Base-by-base conservation (phyloP, 2,329 filamentous ascomycete genomes). In the Beauveria sp. region DNA sequence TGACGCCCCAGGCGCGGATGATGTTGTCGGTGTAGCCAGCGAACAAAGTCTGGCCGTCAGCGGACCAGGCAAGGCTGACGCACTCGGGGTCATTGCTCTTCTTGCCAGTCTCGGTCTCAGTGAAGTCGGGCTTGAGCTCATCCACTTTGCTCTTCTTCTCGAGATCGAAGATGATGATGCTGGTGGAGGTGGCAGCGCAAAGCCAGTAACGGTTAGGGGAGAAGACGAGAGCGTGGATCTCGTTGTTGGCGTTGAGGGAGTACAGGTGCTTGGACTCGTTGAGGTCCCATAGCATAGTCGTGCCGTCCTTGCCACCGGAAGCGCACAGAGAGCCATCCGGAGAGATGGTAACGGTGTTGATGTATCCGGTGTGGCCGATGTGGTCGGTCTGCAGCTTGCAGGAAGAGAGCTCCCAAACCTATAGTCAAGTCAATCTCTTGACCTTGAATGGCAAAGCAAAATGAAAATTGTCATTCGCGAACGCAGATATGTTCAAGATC, bases 121-220 rank as follows among this genome's bases (percentile, higher is more conserved):
- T 85, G 85, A 95, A 97, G 80, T 99, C 95, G 71, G 93, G 93
- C 89, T 96, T 97, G 80, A 99, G 88, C 88, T 98, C 95, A 75
- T 98, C 93, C 76, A 98, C 93, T 90, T 97, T 98, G 89, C 89
- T 96, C 93, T 99, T 99, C 93, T 99, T 99, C 91, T 99, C 95
- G 72, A 99, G 88, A 77, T 99, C 95, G 84, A 99, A 99, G 87
- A 99, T 98, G 87, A 97, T 97, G 87, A 99, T 98, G 87, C 88
- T 92, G 83, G 87, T 91, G 77, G 91, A 86, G 68, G 95, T 99
- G 77, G 95, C 95, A 77, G 95, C 95, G 87, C 95, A 99, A 72
- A 99, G 89, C 95, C 95, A 99, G 91, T 99, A 99, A 80, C 95
- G 90, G 91, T 99, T 99, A 77, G 95, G 95, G 69, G 95, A 98